Evolutionary conservation across 73 alveolate genomes (phyloP), one percentile per base, ranked within the genome.

Genomic region (Paramecium biaurelia): DNA sequence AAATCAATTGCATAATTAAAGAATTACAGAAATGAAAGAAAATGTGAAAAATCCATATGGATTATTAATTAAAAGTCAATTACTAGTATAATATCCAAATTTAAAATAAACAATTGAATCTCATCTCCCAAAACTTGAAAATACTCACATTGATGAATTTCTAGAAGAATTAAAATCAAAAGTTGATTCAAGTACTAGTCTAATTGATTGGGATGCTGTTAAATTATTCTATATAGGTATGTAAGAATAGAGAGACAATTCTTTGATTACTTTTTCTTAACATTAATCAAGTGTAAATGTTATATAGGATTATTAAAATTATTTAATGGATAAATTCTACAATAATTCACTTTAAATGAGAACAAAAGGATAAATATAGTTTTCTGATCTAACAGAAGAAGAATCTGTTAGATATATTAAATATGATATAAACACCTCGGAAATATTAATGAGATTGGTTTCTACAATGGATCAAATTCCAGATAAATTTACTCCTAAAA

Each of bases 291-390:
- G 63, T 72, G 86, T 72, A 72, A 72, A 72, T 72, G 59, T 38
- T 12, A 72, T 72, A 14, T 15, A 72, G 0, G 30, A 79, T 41
- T 34, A 79, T 24, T 26, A 38, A 23, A 34, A 79, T 43, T 79
- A 79, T 79, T 43, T 79, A 15, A 30, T 79, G 45, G 90, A 79
- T 43, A 79, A 45, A 79, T 79, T 79, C 15, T 79, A 79, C 23
- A 79, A 79, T 79, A 79, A 79, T 47, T 79, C 90, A 79, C 43
- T 79, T 7, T 32, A 79, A 14, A 58, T 30, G 30, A 79, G 90
- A 45, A 34, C 43, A n/a, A 41, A 20, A 24, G 90, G 90, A 79
- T 41, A 45, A 7, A 30, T 79, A 0, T 41, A 38, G 23, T 79
- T 79, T 79, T 4, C 28, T 1, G 76, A 79, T 79, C 32, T 79